Conservation (phyloP, 169 alveolate species). For the Plasmodium fragile region DNA sequence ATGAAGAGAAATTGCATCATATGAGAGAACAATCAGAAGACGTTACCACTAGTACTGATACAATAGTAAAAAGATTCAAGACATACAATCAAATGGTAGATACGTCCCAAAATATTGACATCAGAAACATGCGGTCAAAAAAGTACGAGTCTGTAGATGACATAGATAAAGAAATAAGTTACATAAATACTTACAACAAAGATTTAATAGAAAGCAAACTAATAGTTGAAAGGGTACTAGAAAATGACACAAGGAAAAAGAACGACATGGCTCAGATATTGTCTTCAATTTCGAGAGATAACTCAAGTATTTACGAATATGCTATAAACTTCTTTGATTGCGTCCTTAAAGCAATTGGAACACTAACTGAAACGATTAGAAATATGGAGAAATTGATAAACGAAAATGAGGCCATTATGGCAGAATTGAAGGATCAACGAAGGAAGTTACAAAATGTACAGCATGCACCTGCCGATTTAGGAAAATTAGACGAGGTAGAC, state of each 20-base stretch:
- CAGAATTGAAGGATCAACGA: background rate
- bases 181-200: background rate
- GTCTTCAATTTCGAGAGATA: background rate
- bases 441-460: background rate
- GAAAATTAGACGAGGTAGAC: background rate
- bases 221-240: background rate
- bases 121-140: background rate
- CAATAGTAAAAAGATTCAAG: background rate
- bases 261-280: background rate
- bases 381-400: conserved; percentile 1
- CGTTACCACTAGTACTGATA: background rate
- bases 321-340: background rate
- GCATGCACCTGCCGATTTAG: background rate
- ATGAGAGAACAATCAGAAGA: conserved; percentile 4
- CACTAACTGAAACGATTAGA: background rate
- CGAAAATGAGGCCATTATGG: background rate
- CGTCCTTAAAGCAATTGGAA: background rate
- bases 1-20: background rate
- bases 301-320: background rate
- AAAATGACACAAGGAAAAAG: conserved; percentile 6
- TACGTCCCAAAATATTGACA: background rate
- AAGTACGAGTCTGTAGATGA: background rate
- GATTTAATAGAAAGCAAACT: background rate
- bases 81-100: background rate
- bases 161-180: background rate